phyloP scores from a whole-genome alignment of 805 yeast species.

The Kuraishia molischiana region DNA sequence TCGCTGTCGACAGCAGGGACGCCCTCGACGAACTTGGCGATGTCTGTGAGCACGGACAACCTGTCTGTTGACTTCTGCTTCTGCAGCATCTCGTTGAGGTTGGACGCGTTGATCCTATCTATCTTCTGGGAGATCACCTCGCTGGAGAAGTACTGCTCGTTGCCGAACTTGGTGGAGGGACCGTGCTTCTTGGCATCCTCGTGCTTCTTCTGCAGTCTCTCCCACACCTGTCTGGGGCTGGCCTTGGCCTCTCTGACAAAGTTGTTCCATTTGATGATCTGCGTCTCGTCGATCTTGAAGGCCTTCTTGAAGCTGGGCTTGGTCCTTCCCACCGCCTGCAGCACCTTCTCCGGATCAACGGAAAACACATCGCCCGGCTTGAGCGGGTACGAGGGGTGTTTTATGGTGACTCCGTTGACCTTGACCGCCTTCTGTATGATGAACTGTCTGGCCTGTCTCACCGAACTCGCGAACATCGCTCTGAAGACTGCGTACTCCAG shows the following conservation, averaged over 20 bases:
- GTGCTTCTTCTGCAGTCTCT: slow-evolving; percentile 35
- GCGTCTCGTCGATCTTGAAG: slow-evolving; percentile 58
- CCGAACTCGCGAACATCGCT: slow-evolving; percentile 85
- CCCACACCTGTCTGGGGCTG: slow-evolving; percentile 51
- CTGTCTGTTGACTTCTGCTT: slow-evolving; percentile 29
- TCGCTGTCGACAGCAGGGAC: slow-evolving; percentile 14
- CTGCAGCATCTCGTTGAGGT: slow-evolving; percentile 25
- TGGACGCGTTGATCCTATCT: slow-evolving; percentile 23
- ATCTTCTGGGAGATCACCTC: slow-evolving; percentile 7
- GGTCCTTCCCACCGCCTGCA: slow-evolving; percentile 73
- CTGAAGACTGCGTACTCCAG: slow-evolving; percentile 86
- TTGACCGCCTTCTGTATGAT: slow-evolving; percentile 71
- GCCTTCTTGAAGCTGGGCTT: slow-evolving; percentile 73
- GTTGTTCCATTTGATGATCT: slow-evolving; percentile 67
- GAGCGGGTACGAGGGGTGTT: slow-evolving; percentile 71
- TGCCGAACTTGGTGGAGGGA: slow-evolving; percentile 4
- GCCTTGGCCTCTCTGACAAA: slow-evolving; percentile 50
- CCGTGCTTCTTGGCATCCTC: slow-evolving; percentile 20
- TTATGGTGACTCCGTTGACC: slow-evolving; percentile 76
- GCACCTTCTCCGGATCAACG: slow-evolving; percentile 78
- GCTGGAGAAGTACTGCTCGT: slow-evolving; percentile 2
- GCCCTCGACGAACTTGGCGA: slow-evolving; percentile 21
- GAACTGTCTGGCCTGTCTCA: slow-evolving; percentile 89
- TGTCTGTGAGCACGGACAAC: slow-evolving; percentile 32
- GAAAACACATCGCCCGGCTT: slow-evolving; percentile 80